phyloP scores from a whole-genome alignment of 1,284 basidiomycete genomes.

The Laetiporus sulphureus region DNA sequence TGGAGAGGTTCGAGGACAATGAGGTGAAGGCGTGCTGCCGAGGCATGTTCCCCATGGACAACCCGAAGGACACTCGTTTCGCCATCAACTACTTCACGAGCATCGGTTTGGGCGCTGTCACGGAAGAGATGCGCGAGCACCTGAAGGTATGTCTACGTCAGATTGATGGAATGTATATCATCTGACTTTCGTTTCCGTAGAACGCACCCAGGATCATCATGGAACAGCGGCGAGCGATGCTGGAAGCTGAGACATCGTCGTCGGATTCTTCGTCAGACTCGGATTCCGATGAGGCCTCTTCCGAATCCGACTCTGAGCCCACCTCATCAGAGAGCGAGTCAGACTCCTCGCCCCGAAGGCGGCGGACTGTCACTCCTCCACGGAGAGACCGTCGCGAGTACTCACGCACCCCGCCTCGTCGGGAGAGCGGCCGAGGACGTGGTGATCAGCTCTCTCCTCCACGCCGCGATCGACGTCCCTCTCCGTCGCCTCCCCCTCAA shows the following conservation, averaged over 20 bases:
- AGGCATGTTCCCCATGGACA: slow-evolving; percentile 93
- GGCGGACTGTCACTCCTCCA: slow-evolving; percentile 25
- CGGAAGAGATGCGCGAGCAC: slow-evolving; percentile 96
- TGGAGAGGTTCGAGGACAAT: slow-evolving; percentile 83
- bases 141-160: slow-evolving; percentile 63
- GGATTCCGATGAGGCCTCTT: slow-evolving; percentile 30
- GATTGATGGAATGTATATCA: too few species aligned
- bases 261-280: slow-evolving; percentile 41
- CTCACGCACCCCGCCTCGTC: slow-evolving; percentile 19
- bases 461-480: slow-evolving; percentile 1
- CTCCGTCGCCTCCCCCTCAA: slow-evolving; percentile 3
- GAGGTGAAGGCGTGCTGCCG: slow-evolving; percentile 72
- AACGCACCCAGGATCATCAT: slow-evolving; percentile 89
- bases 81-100: slow-evolving; percentile 98
- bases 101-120: slow-evolving; percentile 85
- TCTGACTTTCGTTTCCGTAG: slow-evolving; percentile 31
- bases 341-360: slow-evolving; percentile 20
- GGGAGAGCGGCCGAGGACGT: slow-evolving; percentile 7
- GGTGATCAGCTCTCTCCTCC: slow-evolving; percentile 5
- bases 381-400: slow-evolving; percentile 21
- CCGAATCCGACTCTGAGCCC: slow-evolving; percentile 30
- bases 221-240: slow-evolving; percentile 84
- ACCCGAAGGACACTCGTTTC: slow-evolving; percentile 95
- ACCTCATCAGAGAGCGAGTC: slow-evolving; percentile 37
- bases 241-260: slow-evolving; percentile 68